Evolutionary conservation across 805 yeast genomes (phyloP), one percentile per base, ranked within the genome.

Genomic region (Saturnispora hagleri): DNA sequence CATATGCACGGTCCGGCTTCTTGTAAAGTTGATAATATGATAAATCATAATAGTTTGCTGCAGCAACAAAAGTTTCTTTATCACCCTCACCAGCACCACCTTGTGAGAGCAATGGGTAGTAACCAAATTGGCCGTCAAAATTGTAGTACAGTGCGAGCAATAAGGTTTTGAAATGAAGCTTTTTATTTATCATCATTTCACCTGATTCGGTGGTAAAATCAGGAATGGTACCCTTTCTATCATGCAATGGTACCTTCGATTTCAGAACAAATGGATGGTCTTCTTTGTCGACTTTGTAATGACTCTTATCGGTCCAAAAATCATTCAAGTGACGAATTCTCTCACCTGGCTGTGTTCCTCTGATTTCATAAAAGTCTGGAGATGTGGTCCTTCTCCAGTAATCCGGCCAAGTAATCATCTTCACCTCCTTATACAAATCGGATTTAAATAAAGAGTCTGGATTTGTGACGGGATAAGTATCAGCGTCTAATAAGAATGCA

Each of bases 51-150:
- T 74, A 76, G 31, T 73, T 72, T 2, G 88, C 84, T 0, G 89
- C 86, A 0, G 89, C 86, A 50, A 82, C 70, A 54, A 83, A 82
- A 0, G 91, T 84, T 57, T 85, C 91, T 60, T 85, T 86, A 62
- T 86, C 91, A 48, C 91, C 93, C 67, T 83, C 88, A n/a, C 93
- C 93, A 4, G 77, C 78, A 40, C 73, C 73, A 35, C 79, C 84
- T 62, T 79, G 78, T 0, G 82, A 74, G 50, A 80, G 69, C n/a
- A 80, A 64, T 26, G 78, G 77, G 56, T 80, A 80, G 57, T 75
- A 80, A 51, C 76, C 71, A n/a, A 72, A 71, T 2, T 83, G 84
- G 0, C 86, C 86, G 59, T 76, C 79, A 41, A 76, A 62, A 58
- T 82, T 82, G 60, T 81, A 82, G 60, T 80, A 82, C 34, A 80